phyloP scores from a whole-genome alignment of 2,329 filamentous ascomycete species.

The Pyricularia sp. region DNA sequence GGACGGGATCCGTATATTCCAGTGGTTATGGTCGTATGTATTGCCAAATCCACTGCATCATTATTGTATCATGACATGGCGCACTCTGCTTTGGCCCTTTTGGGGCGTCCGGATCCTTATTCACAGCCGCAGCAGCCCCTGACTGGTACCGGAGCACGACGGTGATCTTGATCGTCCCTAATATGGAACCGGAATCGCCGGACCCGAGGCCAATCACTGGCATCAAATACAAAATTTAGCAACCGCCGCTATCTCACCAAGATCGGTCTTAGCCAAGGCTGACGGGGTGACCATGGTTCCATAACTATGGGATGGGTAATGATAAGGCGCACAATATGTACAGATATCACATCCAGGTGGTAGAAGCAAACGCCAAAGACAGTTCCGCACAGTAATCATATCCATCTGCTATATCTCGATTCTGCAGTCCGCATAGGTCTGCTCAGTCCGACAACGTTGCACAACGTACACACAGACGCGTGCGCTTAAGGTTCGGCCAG shows the following conservation, averaged over 20 bases:
- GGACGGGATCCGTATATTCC: too few relatives aligned
- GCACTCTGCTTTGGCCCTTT: neutral
- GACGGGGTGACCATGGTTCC: neutral
- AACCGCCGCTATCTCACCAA: neutral
- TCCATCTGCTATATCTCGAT: neutral
- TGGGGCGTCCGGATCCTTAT: neutral
- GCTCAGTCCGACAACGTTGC: neutral
- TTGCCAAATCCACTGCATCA: too few relatives aligned
- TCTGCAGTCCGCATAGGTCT: neutral
- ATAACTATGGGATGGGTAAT: too few relatives aligned
- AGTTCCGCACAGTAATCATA: neutral
- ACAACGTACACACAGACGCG: neutral
- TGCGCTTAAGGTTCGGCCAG: neutral
- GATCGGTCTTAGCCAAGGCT: neutral
- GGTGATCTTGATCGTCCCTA: neutral
- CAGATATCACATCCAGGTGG: too few relatives aligned
- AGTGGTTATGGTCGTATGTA: too few relatives aligned
- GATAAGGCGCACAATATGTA: too few relatives aligned
- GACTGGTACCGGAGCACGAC: neutral
- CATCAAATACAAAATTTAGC: neutral
- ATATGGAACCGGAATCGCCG: neutral
- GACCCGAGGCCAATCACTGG: neutral
- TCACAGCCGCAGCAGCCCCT: neutral
- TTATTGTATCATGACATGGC: too few relatives aligned
- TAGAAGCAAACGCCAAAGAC: too few relatives aligned